Percentiles rank a stretch among this genome's conserved stretches.
phyloP scores from a whole-genome alignment of 1,284 basidiomycete genomes.

The Taiwanofungus camphoratus region DNA sequence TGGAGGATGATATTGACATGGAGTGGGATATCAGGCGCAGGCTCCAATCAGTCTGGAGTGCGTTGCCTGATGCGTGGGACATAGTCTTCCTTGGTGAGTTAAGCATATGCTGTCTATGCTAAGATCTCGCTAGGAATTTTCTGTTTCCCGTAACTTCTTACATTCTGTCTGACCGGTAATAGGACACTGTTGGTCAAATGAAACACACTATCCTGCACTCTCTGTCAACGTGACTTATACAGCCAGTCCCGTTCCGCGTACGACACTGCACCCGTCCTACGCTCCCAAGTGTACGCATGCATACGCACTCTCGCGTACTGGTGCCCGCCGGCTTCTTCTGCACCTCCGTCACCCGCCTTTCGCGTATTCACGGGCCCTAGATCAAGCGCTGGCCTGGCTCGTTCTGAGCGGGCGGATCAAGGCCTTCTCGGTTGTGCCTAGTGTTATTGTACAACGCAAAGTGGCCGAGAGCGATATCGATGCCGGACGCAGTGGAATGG shows the following conservation, averaged over 20 bases:
- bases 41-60: conserved; percentile 46
- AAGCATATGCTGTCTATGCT: not conserved
- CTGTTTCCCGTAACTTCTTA: no score
- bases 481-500: conserved; percentile 34
- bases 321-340: conserved; percentile 48
- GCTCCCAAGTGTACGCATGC: conserved; percentile 67
- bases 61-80: conserved; percentile 65
- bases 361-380: conserved; percentile 71
- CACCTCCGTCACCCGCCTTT: conserved; percentile 58
- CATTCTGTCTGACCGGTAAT: conserved; percentile 6
- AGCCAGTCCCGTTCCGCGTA: not conserved
- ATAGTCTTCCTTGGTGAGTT: conserved; percentile 64
- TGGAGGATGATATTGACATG: conserved; percentile 81
- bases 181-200: conserved; percentile 75
- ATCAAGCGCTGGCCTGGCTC: conserved; percentile 71
- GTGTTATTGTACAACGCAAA: conserved; percentile 59
- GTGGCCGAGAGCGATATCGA: conserved; percentile 46
- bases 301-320: conserved; percentile 49
- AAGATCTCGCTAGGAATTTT: not conserved
- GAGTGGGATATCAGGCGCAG: conserved; percentile 56
- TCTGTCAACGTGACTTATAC: conserved; percentile 2
- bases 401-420: conserved; percentile 47
- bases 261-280: conserved; percentile 44
- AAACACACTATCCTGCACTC: conserved; percentile 33
- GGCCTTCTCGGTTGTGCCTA: conserved; percentile 59